Evolutionary conservation across 129 eudicot genomes (phyloP), one percentile per base, ranked within the genome.

Genomic region (Mikania micrantha): DNA sequence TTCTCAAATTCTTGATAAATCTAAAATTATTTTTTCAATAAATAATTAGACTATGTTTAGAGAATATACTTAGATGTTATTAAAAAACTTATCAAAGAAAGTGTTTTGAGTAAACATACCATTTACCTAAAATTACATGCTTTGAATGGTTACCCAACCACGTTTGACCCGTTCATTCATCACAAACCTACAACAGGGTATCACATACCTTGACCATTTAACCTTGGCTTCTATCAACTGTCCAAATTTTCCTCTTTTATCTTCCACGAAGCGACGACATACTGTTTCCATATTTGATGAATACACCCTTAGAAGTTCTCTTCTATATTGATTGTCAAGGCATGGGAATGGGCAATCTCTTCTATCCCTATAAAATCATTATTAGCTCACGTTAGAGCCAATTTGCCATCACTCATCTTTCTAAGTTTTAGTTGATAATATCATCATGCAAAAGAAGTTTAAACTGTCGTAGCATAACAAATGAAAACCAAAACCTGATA

Each of bases 231-330:
- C 96, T 78, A 85, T 72, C 80, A 88, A 54, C 66, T 85, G 85
- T 60, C 94, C 91, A 29, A 92, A 85, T 79, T 82, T 88, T 71
- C 85, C 72, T 69, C 98, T 81, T 53, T 84, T 80, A 57, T 92
- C 96, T 77, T 92, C 96, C 49, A 92, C 89, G 82, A 78, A 88
- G 71, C 98, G 95, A 3, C 95, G 90, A 72, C 92, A 93, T 58
- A 83, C 89, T 78, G 88, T 95, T 65, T 93, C 99, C 7, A 93
- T 96, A 81, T 89, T 86, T 38, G 96, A 80, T 74, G 4, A 73
- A 81, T 93, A 88, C 27, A 88, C 95, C 53, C 96, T 82, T 16
- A 89, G 88, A 59, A 88, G 95, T 77, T 93, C 98, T 78, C 92
- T 88, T 68, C 98, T 79, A 67, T 93, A 93, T 65, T 79, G 89